Base-by-base conservation (phyloP, 2,329 filamentous ascomycete genomes). In the Cladosporium sp. region DNA sequence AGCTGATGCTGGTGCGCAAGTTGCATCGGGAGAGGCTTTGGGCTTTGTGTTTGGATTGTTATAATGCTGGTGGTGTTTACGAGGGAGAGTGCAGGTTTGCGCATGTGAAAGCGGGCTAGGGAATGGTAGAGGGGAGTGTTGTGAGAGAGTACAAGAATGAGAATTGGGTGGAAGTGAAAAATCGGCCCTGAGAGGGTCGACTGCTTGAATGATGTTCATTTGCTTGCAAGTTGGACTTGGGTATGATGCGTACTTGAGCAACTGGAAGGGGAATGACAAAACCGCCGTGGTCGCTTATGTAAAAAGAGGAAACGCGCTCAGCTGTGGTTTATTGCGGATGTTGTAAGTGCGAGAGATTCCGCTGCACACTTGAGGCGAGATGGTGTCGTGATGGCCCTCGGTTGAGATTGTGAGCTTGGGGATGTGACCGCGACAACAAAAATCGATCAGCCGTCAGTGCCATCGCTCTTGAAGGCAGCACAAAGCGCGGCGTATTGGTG, bases 401-500 rank as follows among this genome's bases (percentile, higher is more conserved):
- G 22, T 5, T 5, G 22, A 9, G 22, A 9, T 5, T 4, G 22
- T 9, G 22, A 9, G 22, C 22, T 27, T 9, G 9, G 22, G 22
- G 22, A 27, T 27, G 13, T 7, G 32, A 9, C 22, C 32, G 13
- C 32, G n/a, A 6, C 6, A 12, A 9, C 9, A 27, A 9, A 7
- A 35, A n/a, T 15, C 13, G 22, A 6, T 43, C 32, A 50, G 16
- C 47, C 47, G 16, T 95, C 91, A 20, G 86, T 95, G 3, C 93
- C 93, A 63, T 84, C 94, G 78, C 91, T 97, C 62, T 90, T 83
- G 73, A 98, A 98, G 0, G 89, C 90, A 16, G 92, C 91, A 67
- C 93, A 98, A 30, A 98, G 76, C 50, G 89, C 88, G 16, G 92
- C 93, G 66, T 98, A 98, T 66, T 96, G 88, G 69, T 98, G 92